Evolutionary conservation across 805 yeast species (phyloP).

Genomic region (Nakazawaea anatomiae): DNA sequence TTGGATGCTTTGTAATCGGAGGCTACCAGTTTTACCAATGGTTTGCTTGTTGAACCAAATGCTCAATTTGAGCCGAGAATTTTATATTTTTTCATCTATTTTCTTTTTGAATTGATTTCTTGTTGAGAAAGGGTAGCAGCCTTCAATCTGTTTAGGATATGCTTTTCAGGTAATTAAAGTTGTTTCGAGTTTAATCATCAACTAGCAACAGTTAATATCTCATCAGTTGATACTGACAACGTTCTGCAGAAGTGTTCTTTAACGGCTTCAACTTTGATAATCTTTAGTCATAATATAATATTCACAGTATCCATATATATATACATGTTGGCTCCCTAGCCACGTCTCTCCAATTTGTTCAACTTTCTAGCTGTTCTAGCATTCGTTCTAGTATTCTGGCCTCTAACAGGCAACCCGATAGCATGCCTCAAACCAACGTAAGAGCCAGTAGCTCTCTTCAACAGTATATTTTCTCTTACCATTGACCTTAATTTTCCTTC

Average conservation of each 20-base stretch:
- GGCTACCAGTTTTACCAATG: not conserved
- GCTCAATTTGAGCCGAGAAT: not conserved
- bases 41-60: not conserved
- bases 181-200: no score
- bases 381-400: slow-evolving; percentile 89
- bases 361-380: slow-evolving; percentile 85
- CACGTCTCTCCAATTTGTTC: slow-evolving; percentile 67
- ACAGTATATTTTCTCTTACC: slow-evolving; percentile 68
- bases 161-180: no score
- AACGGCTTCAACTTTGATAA: no score
- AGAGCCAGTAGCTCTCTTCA: slow-evolving; percentile 77
- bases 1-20: slow-evolving; percentile 61
- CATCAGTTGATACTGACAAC: not conserved
- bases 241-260: not conserved
- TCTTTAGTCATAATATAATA: not conserved
- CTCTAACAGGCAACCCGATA: slow-evolving; percentile 73
- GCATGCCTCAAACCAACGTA: slow-evolving; percentile 89
- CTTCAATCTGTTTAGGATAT: no score
- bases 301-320: not conserved
- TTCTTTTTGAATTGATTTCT: not conserved
- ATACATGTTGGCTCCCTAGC: slow-evolving; percentile 15
- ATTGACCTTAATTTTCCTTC: slow-evolving; percentile 76
- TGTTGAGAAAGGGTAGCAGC: not conserved
- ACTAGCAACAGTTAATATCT: not conserved
- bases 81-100: not conserved